Conservation (phyloP, 1,284 basidiomycete species). For the Heterobasidion annosum region DNA sequence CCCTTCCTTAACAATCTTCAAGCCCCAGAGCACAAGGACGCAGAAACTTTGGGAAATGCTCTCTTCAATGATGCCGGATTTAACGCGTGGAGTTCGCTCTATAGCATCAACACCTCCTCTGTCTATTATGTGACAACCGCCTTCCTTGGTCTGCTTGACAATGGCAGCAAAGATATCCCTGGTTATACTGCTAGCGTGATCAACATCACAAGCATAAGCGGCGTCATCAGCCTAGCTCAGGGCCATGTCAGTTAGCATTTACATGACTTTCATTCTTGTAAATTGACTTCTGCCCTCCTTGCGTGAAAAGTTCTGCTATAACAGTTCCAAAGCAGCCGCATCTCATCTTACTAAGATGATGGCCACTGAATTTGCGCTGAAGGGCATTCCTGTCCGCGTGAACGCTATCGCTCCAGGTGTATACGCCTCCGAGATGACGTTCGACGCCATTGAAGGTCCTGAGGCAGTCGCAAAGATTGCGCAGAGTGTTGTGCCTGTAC, state of each 20-base stretch:
- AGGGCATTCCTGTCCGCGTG: constrained; percentile 59
- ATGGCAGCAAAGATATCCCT: constrained; percentile 50
- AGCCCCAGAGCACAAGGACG: constrained; percentile 48
- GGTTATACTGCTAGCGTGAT: constrained; percentile 57
- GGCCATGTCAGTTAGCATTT: constrained; percentile 48
- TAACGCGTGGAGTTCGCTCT: constrained; percentile 53
- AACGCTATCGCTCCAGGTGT: constrained; percentile 68
- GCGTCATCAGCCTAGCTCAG: constrained; percentile 58
- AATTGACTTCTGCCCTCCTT: neutral
- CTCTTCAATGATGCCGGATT: constrained; percentile 61
- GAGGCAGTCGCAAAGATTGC: constrained; percentile 45
- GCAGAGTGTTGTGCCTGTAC: constrained; percentile 48
- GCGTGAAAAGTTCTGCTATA: constrained; percentile 61
- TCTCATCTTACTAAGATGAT: constrained; percentile 69
- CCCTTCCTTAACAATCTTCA: constrained; percentile 46
- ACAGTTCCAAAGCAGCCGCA: constrained; percentile 69
- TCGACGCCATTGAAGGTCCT: constrained; percentile 30
- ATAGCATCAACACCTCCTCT: constrained; percentile 59
- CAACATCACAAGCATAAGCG: constrained; percentile 72
- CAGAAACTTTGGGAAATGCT: constrained; percentile 52
- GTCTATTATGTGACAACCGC: constrained; percentile 69
- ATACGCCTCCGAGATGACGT: constrained; percentile 71
- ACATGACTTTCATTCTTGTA: too few relatives aligned
- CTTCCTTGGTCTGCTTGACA: constrained; percentile 66
- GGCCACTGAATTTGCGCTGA: constrained; percentile 64